Evolutionary conservation across 805 yeast genomes (phyloP).

Genomic region (Candida manassasensis): DNA sequence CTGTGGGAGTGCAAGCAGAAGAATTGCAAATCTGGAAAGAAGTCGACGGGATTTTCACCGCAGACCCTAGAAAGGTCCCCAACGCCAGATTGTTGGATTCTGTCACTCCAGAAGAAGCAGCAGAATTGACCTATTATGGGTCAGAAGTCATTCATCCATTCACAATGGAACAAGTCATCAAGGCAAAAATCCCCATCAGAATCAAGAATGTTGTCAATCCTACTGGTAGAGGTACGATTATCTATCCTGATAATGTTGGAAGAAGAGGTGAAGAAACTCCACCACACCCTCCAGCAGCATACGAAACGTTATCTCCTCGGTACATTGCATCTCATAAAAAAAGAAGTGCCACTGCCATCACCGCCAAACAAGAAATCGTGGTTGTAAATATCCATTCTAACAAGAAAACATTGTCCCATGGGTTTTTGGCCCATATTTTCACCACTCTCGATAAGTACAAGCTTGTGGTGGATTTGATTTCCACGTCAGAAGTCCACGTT

Average conservation of each 20-base stretch:
- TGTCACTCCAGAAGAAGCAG: constrained; percentile 98
- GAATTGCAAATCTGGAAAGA: constrained; percentile 98
- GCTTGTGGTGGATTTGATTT: constrained; percentile 90
- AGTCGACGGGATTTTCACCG: constrained; percentile 98
- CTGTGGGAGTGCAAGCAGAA: constrained; percentile 88
- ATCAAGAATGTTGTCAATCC: constrained; percentile 96
- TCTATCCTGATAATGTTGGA: constrained; percentile 86
- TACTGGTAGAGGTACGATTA: constrained; percentile 85
- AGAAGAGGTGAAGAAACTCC: constrained; percentile 87
- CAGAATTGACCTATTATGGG: constrained; percentile 96
- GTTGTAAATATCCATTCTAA: constrained; percentile 93
- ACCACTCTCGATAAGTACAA: constrained; percentile 77
- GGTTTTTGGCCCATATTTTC: constrained; percentile 88
- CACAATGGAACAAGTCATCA: constrained; percentile 98
- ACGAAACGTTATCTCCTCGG: constrained; percentile 40
- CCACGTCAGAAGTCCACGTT: constrained; percentile 96
- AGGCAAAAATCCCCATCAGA: constrained; percentile 92
- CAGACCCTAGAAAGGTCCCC: constrained; percentile 94
- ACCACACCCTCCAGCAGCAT: constrained; percentile 87
- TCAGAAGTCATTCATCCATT: constrained; percentile 98
- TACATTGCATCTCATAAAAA: constrained; percentile 40
- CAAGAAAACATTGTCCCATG: constrained; percentile 88
- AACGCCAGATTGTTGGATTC: constrained; percentile 78
- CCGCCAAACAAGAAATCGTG: constrained; percentile 87
- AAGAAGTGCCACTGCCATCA: constrained; percentile 89